Evolutionary conservation across 2,329 filamentous ascomycete species (phyloP).

Genomic region (Epichloe elymi): DNA sequence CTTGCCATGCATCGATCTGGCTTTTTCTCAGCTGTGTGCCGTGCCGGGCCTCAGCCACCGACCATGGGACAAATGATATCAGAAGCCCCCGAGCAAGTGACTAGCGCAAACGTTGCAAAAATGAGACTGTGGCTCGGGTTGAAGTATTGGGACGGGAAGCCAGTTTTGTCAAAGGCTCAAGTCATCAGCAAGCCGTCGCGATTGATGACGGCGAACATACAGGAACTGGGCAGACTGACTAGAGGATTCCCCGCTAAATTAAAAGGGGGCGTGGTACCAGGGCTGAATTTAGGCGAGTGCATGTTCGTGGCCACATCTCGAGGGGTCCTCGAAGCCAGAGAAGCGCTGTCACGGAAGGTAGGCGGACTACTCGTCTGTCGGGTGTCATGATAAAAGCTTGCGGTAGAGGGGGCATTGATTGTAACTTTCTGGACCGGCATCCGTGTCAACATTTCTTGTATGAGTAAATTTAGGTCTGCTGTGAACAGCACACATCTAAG

Average conservation of each 20-base stretch:
- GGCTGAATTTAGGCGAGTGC: slow-evolving; percentile 68
- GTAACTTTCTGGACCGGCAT: no score
- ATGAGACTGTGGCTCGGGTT: slow-evolving; percentile 77
- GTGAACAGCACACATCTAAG: background rate
- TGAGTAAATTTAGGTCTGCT: background rate
- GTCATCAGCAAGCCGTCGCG: slow-evolving; percentile 64
- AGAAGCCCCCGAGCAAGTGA: slow-evolving; percentile 42
- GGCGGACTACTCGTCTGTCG: slow-evolving; percentile 73
- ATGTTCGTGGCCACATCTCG: slow-evolving; percentile 66
- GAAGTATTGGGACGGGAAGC: slow-evolving; percentile 78
- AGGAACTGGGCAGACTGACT: slow-evolving; percentile 50
- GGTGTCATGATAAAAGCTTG: slow-evolving; percentile 30
- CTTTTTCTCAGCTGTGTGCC: slow-evolving; percentile 68
- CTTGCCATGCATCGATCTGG: slow-evolving; percentile 72
- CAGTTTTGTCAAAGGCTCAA: slow-evolving; percentile 56
- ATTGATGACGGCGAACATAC: slow-evolving; percentile 50
- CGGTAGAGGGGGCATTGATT: no score
- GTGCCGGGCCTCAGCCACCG: slow-evolving; percentile 46
- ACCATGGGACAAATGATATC: slow-evolving; percentile 31
- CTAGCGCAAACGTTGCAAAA: slow-evolving; percentile 55
- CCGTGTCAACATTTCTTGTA: no score
- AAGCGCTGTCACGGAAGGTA: slow-evolving; percentile 66
- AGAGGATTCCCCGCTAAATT: slow-evolving; percentile 47
- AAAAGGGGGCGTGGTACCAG: slow-evolving; percentile 53
- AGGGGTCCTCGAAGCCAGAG: slow-evolving; percentile 68